A percentile compares a stretch with the other conserved stretches of the same genome.
phyloP scores from a whole-genome alignment of 495 filamentous ascomycete genomes.

The Aspergillus incahuasiensis region DNA sequence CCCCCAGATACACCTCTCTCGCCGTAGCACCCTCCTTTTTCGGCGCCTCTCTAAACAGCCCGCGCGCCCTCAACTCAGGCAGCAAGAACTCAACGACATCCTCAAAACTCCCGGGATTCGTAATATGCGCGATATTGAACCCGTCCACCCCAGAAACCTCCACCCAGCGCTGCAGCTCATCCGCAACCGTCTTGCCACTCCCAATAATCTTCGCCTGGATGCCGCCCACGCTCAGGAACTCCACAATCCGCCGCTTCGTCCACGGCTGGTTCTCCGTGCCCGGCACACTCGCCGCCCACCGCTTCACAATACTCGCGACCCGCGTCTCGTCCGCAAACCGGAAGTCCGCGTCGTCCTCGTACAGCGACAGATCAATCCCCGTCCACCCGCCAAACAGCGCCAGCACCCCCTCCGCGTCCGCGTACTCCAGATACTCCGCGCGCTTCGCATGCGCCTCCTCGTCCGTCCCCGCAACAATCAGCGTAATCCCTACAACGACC shows the following conservation, averaged over 20 bases:
- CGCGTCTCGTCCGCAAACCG: constrained; percentile 55
- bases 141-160: constrained; percentile 58
- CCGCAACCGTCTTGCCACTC: constrained; percentile 52
- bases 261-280: constrained; percentile 47
- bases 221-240: constrained; percentile 58
- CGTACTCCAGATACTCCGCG: constrained; percentile 44
- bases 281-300: constrained; percentile 29
- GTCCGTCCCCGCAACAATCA: constrained; percentile 50
- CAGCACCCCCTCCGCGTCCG: constrained; percentile 52
- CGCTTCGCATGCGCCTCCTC: constrained; percentile 50
- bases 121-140: constrained; percentile 58
- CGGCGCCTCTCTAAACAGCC: constrained; percentile 43
- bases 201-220: constrained; percentile 53
- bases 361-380: constrained; percentile 49
- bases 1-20: constrained; percentile 37
- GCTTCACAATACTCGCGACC: constrained; percentile 26
- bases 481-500: constrained; percentile 45
- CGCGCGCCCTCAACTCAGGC: constrained; percentile 42
- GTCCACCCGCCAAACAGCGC: constrained; percentile 62
- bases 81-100: constrained; percentile 52
- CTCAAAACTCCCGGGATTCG: constrained; percentile 57
- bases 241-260: constrained; percentile 58
- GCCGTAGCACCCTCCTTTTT: constrained; percentile 35
- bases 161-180: constrained; percentile 59
- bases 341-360: constrained; percentile 54